Percentiles rank a stretch among this genome's conserved stretches.
phyloP scores from a whole-genome alignment of 352 stramenopile genomes.

The Pythium dissimile region DNA sequence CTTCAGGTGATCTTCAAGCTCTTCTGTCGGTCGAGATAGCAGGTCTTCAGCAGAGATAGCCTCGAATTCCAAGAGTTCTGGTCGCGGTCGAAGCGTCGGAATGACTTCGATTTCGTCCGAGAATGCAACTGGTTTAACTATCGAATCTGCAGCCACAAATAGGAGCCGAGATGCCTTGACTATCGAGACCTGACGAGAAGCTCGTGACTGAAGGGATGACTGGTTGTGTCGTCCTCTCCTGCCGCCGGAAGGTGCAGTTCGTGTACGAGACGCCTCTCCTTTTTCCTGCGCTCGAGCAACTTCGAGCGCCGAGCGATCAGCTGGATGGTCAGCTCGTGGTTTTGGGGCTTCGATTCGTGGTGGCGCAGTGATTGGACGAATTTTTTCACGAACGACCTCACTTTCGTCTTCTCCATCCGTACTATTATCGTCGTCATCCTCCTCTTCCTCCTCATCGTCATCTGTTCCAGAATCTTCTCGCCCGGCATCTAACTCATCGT shows the following conservation, averaged over 20 bases:
- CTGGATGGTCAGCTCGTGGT: too few species aligned
- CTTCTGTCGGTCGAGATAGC: constrained; percentile 39
- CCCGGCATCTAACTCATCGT: background rate
- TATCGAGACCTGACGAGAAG: background rate
- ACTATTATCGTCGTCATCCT: background rate
- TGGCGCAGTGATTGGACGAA: constrained; percentile 22
- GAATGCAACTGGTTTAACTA: constrained; percentile 58
- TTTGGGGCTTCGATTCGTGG: too few species aligned
- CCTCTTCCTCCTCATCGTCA: background rate
- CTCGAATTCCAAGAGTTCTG: constrained; percentile 43
- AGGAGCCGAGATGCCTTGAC: constrained; percentile 31
- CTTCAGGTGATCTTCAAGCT: constrained; percentile 67
- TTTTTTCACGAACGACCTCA: too few species aligned
- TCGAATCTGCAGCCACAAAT: constrained; percentile 51
- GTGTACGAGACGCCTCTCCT: too few species aligned
- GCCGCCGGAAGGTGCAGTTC: background rate
- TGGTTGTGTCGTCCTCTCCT: background rate
- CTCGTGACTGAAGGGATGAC: background rate
- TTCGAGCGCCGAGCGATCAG: too few species aligned
- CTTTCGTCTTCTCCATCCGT: background rate
- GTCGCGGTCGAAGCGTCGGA: constrained; percentile 25
- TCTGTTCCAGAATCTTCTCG: background rate
- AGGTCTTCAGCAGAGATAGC: constrained; percentile 34
- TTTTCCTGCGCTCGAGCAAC: too few species aligned
- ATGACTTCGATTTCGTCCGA: constrained; percentile 49